Conservation (phyloP, 805 yeast genomes). For the Pichia ethanolica region DNA sequence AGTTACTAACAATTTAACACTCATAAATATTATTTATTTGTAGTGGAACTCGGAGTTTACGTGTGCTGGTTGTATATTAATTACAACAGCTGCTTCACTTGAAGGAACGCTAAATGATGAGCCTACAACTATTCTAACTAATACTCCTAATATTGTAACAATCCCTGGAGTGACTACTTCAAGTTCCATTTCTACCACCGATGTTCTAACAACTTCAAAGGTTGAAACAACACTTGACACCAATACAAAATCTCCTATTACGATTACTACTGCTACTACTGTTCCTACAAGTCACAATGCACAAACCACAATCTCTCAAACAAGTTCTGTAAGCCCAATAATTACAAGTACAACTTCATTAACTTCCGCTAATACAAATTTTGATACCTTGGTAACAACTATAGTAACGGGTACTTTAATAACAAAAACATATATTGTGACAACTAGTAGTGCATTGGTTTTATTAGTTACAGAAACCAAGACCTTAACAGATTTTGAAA, state of each 20-base stretch:
- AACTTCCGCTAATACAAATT: too few relatives aligned
- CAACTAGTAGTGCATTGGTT: slow-evolving; percentile 15
- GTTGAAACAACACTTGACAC: not conserved
- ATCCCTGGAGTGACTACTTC: not conserved
- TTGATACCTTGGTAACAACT: slow-evolving; percentile 1
- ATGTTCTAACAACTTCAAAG: not conserved
- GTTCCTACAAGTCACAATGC: not conserved
- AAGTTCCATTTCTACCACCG: not conserved
- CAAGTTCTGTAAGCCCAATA: too few relatives aligned
- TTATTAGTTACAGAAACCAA: slow-evolving; percentile 16
- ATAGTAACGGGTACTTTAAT: slow-evolving; percentile 7
- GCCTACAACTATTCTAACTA: slow-evolving; percentile 8
- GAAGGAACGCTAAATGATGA: slow-evolving; percentile 17
- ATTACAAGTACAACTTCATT: too few relatives aligned
- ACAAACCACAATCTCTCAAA: too few relatives aligned
- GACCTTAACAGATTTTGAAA: slow-evolving; percentile 4
- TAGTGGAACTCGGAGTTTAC: slow-evolving; percentile 23
- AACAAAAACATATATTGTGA: slow-evolving; percentile 14
- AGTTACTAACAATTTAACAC: not conserved
- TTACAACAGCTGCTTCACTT: slow-evolving; percentile 22
- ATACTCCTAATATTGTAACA: slow-evolving; percentile 10
- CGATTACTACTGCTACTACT: not conserved
- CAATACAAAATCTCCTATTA: not conserved
- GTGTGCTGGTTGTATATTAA: slow-evolving; percentile 22
- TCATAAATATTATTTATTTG: not conserved